Conservation (phyloP, 2,329 filamentous ascomycete species). For the Xylaria sp. region DNA sequence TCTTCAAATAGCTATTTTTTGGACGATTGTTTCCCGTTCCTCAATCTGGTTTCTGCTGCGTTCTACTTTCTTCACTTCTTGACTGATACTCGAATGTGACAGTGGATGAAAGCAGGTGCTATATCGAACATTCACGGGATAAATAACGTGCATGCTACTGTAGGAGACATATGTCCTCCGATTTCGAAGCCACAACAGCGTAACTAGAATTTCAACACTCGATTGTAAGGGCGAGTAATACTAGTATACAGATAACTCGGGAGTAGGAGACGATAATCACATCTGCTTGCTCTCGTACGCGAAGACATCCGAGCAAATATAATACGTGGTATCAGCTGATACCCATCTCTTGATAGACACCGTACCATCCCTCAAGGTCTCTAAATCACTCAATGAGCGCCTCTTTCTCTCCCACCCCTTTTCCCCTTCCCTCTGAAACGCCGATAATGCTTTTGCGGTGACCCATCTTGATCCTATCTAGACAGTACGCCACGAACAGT, state of each 20-base stretch:
- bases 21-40: no score
- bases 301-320: neutral
- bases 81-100: no score
- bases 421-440: conserved; percentile 21
- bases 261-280: neutral
- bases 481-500: conserved; percentile 61
- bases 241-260: neutral
- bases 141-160: no score
- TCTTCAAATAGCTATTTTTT: neutral
- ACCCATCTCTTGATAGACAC: neutral
- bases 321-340: neutral
- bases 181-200: neutral
- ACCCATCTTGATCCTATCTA: conserved; percentile 51
- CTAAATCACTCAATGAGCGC: conserved; percentile 6
- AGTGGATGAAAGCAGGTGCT: no score
- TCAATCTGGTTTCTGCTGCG: no score
- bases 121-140: no score
- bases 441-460: neutral
- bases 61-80: no score
- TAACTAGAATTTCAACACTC: neutral
- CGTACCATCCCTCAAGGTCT: neutral
- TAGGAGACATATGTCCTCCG: neutral
- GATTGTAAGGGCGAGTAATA: no score
- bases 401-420: conserved; percentile 4
- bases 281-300: neutral